Evolutionary conservation across 169 alveolate species (phyloP).

Genomic region (Plasmodium fragile): DNA sequence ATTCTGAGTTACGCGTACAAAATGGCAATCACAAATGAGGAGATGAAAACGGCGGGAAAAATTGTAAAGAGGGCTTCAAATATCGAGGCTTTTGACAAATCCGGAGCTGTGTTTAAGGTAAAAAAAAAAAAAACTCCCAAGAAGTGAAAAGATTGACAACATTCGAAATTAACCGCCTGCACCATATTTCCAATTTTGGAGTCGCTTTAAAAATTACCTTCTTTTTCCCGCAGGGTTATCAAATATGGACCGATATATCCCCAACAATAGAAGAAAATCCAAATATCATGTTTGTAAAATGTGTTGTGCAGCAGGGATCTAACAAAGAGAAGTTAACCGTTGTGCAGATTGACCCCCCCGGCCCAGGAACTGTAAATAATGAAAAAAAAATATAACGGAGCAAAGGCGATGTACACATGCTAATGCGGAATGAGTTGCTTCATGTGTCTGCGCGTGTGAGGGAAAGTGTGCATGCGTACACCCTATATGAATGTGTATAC

Average conservation of each 20-base stretch:
- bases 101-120: constrained; percentile 69
- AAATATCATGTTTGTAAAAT: constrained; percentile 91
- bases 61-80: constrained; percentile 71
- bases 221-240: constrained; percentile 86
- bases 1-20: constrained; percentile 8
- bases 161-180: background rate
- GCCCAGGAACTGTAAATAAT: constrained; percentile 60
- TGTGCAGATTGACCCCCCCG: constrained; percentile 91
- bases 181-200: background rate
- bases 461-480: background rate
- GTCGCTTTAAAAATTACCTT: background rate
- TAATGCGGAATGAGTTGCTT: background rate
- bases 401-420: background rate
- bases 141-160: background rate
- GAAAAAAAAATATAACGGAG: background rate
- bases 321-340: constrained; percentile 83
- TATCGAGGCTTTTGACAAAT: constrained; percentile 70
- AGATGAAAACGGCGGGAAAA: constrained; percentile 67
- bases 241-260: constrained; percentile 93
- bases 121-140: background rate
- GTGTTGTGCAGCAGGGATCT: constrained; percentile 92
- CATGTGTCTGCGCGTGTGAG: background rate
- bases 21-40: constrained; percentile 76
- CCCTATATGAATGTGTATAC: background rate
- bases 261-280: constrained; percentile 93